Evolutionary conservation across 495 filamentous ascomycete species (phyloP).

Genomic region (Rusavskia elegans): DNA sequence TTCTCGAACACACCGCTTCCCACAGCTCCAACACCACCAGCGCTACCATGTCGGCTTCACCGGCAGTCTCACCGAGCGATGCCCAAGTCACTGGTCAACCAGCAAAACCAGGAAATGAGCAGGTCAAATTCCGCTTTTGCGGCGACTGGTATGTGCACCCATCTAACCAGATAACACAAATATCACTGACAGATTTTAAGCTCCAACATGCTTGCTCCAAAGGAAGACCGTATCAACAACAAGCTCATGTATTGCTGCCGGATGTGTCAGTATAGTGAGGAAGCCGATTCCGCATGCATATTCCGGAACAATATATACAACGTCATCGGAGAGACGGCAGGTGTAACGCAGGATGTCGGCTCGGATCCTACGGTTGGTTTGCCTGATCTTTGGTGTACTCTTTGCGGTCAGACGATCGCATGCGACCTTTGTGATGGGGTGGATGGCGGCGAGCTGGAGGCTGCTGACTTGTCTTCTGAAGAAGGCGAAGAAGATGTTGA

Average conservation of each 20-base stretch:
- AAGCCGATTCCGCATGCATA: slow-evolving; percentile 70
- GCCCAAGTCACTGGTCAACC: slow-evolving; percentile 18
- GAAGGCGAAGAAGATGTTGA: slow-evolving; percentile 9
- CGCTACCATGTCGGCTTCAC: slow-evolving; percentile 34
- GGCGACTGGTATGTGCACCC: slow-evolving; percentile 58
- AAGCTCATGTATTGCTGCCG: slow-evolving; percentile 66
- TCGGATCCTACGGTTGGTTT: slow-evolving; percentile 93
- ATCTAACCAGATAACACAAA: not conserved
- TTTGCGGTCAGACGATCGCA: slow-evolving; percentile 13
- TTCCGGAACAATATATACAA: slow-evolving; percentile 84
- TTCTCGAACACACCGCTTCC: too few relatives aligned
- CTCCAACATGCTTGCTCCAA: slow-evolving; percentile 95
- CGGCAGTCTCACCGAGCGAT: slow-evolving; percentile 37
- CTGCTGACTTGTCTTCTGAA: not conserved
- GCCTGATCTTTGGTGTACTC: slow-evolving; percentile 19
- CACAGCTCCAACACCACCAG: not conserved
- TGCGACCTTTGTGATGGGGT: not conserved
- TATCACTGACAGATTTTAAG: slow-evolving; percentile 20
- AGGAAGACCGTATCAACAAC: slow-evolving; percentile 60
- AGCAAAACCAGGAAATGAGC: slow-evolving; percentile 39
- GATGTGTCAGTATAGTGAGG: slow-evolving; percentile 78
- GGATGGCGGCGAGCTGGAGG: not conserved
- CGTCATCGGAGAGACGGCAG: slow-evolving; percentile 83
- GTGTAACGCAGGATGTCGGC: slow-evolving; percentile 90
- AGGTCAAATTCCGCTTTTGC: slow-evolving; percentile 92